Base-by-base conservation (phyloP, 1,284 basidiomycete species). In the Heterobasidion irregulare region DNA sequence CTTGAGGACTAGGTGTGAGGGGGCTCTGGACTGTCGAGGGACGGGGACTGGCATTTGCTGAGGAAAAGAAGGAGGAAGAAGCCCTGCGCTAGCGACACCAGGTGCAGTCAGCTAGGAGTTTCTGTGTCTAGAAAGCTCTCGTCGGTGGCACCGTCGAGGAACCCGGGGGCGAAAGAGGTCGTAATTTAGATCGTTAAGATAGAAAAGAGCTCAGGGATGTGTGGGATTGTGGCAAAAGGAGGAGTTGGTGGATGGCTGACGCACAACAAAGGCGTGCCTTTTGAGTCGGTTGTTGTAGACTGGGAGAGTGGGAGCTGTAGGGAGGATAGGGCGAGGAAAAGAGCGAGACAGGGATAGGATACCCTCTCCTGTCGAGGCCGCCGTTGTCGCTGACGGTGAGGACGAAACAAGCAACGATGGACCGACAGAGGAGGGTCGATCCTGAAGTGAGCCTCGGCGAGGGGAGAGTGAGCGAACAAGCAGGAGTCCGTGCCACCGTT, bases 261-360 rank as follows among this genome's bases (percentile, higher is more conserved):
- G 87, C 88, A 77, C 87, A 90, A 76, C 84, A 77, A 90, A 90
- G 87, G 88, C 87, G 87, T 90, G 87, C 88, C 86, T 89, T 89
- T 89, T 89, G 67, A 19, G 47, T 48, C 15, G 47, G 15, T 59
- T 53, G 5, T 53, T 34, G 5, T 35, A 44, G 50, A 34, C 38
- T 48, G 35, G 51, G n/a, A 47, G 54, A 49, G 52, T 53, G 51
- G 46, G 50, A 46, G 48, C 44, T 38, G 36, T 58, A 52, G 41
- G 51, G 58, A 57, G 66, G 66, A 65, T 65, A 63, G 63, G 65
- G 63, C 56, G 66, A 56, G 63, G 61, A 50, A 59, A 55, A 57
- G 67, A 71, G 68, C 64, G 70, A 69, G 70, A 66, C 68, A 68
- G 69, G 68, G 68, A 72, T 61, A 46, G 35, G 33, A 52, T 41